A percentile compares a stretch with the other conserved stretches of the same genome.
Evolutionary conservation across 495 filamentous ascomycete species (phyloP).

Genomic region (Hypoxylon subgilvum): DNA sequence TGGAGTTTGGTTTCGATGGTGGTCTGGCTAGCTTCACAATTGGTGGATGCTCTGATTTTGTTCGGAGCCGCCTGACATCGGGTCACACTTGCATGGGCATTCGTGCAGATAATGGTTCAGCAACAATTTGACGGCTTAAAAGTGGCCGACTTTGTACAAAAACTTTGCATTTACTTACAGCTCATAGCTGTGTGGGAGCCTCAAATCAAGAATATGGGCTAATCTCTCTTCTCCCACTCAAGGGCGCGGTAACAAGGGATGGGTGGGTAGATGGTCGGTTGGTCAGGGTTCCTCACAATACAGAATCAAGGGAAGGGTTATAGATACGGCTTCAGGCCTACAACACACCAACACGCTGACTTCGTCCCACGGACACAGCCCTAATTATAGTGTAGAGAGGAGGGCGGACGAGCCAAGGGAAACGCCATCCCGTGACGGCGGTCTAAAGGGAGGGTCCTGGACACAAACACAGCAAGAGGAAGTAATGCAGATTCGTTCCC

Average conservation of each 20-base stretch:
- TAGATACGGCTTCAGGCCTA: conserved; percentile 26
- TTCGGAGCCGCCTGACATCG: not conserved
- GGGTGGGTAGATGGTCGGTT: not conserved
- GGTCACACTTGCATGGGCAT: not conserved
- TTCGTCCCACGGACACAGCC: conserved; percentile 18
- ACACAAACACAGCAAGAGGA: too few relatives aligned
- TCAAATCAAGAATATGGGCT: not conserved
- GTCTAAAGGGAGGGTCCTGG: too few relatives aligned
- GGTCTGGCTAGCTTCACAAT: conserved; percentile 4
- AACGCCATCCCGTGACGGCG: not conserved
- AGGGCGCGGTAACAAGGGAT: not conserved
- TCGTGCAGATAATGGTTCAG: not conserved
- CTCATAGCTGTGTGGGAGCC: conserved; percentile 5
- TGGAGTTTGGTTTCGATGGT: conserved; percentile 25
- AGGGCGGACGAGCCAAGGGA: conserved; percentile 11
- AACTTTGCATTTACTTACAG: conserved; percentile 1
- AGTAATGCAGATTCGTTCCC: conserved; percentile 12
- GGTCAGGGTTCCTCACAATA: not conserved
- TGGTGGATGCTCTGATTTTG: not conserved
- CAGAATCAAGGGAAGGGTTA: conserved; percentile 15
- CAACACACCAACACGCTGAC: conserved; percentile 3
- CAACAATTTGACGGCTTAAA: not conserved
- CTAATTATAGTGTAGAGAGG: conserved; percentile 32
- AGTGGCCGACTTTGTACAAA: conserved; percentile 18
- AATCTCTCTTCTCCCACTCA: not conserved